These are phyloP conservation scores for Candida mesenterica DNA, from an alignment of 1,139 yeast genomes.

Conservation along the genomic window DNA sequence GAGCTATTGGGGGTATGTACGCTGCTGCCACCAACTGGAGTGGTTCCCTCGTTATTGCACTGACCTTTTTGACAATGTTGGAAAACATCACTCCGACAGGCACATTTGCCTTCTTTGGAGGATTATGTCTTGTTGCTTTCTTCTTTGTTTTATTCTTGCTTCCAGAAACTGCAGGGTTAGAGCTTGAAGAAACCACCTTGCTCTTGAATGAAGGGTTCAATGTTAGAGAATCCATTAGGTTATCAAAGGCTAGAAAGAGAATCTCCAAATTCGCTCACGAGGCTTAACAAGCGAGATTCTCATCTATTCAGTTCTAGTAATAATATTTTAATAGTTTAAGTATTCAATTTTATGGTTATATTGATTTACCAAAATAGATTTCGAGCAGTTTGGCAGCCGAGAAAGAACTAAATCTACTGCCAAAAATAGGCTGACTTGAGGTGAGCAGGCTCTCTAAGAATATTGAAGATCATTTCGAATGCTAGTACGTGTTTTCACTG, in stretches of 20 bases:
- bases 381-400: too few relatives aligned
- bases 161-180: slow-evolving; percentile 90
- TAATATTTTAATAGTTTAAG: slow-evolving; percentile 1
- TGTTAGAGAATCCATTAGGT: slow-evolving; percentile 63
- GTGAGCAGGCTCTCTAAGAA: too few relatives aligned
- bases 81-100: slow-evolving; percentile 92
- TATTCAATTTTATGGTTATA: neutral
- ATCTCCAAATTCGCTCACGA: slow-evolving; percentile 6
- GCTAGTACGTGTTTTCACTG: too few relatives aligned
- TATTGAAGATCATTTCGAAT: too few relatives aligned
- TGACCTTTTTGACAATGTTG: slow-evolving; percentile 92
- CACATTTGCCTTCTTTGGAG: slow-evolving; percentile 88
- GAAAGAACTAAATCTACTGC: too few relatives aligned
- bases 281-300: neutral
- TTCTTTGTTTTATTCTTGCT: slow-evolving; percentile 76
- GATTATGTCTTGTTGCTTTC: slow-evolving; percentile 67
- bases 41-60: slow-evolving; percentile 86
- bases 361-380: neutral
- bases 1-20: slow-evolving; percentile 88
- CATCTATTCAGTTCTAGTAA: neutral
- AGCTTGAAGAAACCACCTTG: slow-evolving; percentile 85
- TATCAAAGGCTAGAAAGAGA: slow-evolving; percentile 54
- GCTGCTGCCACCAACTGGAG: slow-evolving; percentile 97
- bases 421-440: too few relatives aligned
- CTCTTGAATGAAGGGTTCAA: slow-evolving; percentile 82